A percentile compares a stretch with the other conserved stretches of the same genome.
These are phyloP conservation scores for Alternaria sp. DNA, from an alignment of 2,329 filamentous ascomycete species.

Conservation along the genomic window DNA sequence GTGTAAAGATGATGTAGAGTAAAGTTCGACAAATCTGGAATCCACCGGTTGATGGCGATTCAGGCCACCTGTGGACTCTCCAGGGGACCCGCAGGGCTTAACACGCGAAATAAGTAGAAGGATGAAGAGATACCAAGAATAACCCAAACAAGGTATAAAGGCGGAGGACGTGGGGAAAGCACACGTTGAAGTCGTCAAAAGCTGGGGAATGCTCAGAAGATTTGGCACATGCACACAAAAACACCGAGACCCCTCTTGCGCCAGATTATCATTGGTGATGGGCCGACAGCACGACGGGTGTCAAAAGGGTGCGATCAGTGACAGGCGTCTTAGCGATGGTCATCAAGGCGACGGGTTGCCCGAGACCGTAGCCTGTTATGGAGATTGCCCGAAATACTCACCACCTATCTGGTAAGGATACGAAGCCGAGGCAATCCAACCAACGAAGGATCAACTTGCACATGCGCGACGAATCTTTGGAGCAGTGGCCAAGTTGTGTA, in stretches of 20 bases:
- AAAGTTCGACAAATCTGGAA: background rate
- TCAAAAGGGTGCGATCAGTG: slow-evolving; percentile 38
- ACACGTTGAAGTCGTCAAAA: slow-evolving; percentile 25
- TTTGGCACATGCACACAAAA: slow-evolving; percentile 38
- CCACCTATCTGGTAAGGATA: slow-evolving; percentile 29
- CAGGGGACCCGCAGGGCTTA: background rate
- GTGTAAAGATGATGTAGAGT: slow-evolving; percentile 8
- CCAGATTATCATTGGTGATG: slow-evolving; percentile 28
- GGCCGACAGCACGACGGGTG: slow-evolving; percentile 26
- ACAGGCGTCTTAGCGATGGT: slow-evolving; percentile 24
- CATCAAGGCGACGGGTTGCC: slow-evolving; percentile 27
- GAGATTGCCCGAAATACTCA: slow-evolving; percentile 45
- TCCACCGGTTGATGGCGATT: slow-evolving; percentile 1
- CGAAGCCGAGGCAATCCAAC: slow-evolving; percentile 31
- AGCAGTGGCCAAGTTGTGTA: slow-evolving; percentile 4
- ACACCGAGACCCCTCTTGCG: slow-evolving; percentile 22
- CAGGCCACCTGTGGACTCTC: background rate
- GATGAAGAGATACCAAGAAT: slow-evolving; percentile 8
- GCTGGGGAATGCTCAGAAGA: slow-evolving; percentile 25
- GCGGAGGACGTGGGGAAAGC: slow-evolving; percentile 41
- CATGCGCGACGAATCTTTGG: slow-evolving; percentile 24
- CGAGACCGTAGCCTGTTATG: slow-evolving; percentile 34
- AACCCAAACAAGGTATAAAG: slow-evolving; percentile 17
- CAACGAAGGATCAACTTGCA: slow-evolving; percentile 25
- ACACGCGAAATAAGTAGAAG: slow-evolving; percentile 9